phyloP scores from a whole-genome alignment of 2,329 filamentous ascomycete genomes.

The Pyrenophora seminiperda region DNA sequence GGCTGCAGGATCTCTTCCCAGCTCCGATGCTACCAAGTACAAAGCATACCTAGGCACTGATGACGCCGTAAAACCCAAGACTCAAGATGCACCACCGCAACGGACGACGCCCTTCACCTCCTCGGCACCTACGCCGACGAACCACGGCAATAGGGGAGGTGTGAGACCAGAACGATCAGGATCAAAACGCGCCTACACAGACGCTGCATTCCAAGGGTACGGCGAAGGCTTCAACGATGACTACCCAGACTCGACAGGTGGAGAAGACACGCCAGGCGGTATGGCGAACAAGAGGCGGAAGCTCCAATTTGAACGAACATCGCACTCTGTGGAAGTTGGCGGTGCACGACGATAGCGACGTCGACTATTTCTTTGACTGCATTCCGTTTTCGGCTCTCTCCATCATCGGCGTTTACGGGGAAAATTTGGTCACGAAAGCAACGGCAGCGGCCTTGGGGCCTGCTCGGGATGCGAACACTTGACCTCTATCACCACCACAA shows the following conservation, averaged over 20 bases:
- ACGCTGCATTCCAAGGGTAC: slow-evolving; percentile 76
- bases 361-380: slow-evolving; percentile 18
- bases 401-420: slow-evolving; percentile 12
- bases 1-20: slow-evolving; percentile 51
- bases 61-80: slow-evolving; percentile 44
- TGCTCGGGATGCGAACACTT: slow-evolving; percentile 1
- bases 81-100: slow-evolving; percentile 29
- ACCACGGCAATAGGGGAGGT: slow-evolving; percentile 49
- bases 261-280: slow-evolving; percentile 63
- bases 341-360: slow-evolving; percentile 41
- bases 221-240: slow-evolving; percentile 73
- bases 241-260: slow-evolving; percentile 71
- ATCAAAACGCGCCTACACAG: slow-evolving; percentile 78
- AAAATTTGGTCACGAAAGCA: slow-evolving; percentile 14
- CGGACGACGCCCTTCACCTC: slow-evolving; percentile 26
- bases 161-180: slow-evolving; percentile 66
- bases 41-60: slow-evolving; percentile 53
- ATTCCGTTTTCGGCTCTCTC: slow-evolving; percentile 12
- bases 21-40: slow-evolving; percentile 50
- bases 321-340: slow-evolving; percentile 44
- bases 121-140: slow-evolving; percentile 41
- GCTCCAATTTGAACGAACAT: slow-evolving; percentile 43
- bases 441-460: slow-evolving; percentile 4
- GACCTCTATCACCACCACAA: slow-evolving; percentile 2
- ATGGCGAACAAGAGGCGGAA: slow-evolving; percentile 42